Evolutionary conservation across 179 eudicot species (phyloP).

Genomic region (Beta corolliflora): DNA sequence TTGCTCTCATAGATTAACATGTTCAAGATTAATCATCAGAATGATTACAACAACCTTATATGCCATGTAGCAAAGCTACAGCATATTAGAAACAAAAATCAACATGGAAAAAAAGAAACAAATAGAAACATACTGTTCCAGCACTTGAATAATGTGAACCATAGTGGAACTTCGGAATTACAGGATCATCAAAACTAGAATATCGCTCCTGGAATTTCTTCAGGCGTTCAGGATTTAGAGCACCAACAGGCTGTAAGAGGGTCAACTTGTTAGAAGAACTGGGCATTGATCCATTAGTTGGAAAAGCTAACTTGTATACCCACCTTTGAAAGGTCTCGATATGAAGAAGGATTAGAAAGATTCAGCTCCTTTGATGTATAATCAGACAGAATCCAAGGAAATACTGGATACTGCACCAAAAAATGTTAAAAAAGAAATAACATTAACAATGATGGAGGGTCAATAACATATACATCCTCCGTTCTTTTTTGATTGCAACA

Average conservation of each 20-base stretch:
- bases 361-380: conserved; percentile 77
- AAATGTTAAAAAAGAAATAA: conserved; percentile 11
- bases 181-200: conserved; percentile 86
- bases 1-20: not conserved
- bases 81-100: not conserved
- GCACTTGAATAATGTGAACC: conserved; percentile 99
- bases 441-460: conserved; percentile 14
- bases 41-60: not conserved
- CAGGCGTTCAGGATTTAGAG: conserved; percentile 81
- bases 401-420: conserved; percentile 92
- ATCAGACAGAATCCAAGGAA: conserved; percentile 99
- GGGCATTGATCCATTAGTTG: not conserved
- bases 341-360: conserved; percentile 75
- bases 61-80: not conserved
- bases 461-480: not conserved
- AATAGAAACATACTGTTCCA: conserved; percentile 68
- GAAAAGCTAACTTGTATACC: conserved; percentile 10
- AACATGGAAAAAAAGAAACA: conserved; percentile 7
- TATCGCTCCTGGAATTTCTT: conserved; percentile 91
- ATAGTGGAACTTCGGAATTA: conserved; percentile 96
- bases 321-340: conserved; percentile 98
- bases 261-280: conserved; percentile 29
- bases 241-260: conserved; percentile 88
- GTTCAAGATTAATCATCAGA: too few species aligned
- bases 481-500: too few species aligned